Evolutionary conservation across 768 basidiomycete species (phyloP).

Genomic region (Termitomyces sp.): DNA sequence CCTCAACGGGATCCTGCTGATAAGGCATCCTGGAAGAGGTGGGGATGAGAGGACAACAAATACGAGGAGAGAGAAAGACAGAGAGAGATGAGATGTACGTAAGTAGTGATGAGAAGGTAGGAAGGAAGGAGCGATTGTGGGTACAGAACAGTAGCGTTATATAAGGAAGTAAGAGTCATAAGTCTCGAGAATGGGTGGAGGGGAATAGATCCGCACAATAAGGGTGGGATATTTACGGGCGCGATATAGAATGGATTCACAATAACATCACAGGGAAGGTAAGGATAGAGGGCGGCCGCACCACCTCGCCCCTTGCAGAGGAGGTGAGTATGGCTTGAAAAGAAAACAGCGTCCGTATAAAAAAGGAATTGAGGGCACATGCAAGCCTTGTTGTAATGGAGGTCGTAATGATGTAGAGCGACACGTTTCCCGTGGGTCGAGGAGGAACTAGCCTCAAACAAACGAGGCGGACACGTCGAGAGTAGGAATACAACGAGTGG

Average conservation of each 20-base stretch:
- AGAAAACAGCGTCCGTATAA: constrained; percentile 76
- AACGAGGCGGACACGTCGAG: constrained; percentile 7
- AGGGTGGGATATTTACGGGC: constrained; percentile 27
- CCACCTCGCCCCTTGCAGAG: constrained; percentile 6
- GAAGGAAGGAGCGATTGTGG: constrained; percentile 13
- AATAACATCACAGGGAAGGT: constrained; percentile 17
- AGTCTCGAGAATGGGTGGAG: constrained; percentile 13
- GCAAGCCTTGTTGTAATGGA: constrained; percentile 23
- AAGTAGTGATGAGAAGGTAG: constrained; percentile 15
- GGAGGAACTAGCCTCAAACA: background rate
- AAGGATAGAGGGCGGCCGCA: constrained; percentile 20
- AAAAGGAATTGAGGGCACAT: constrained; percentile 30
- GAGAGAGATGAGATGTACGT: constrained; percentile 2
- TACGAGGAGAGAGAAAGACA: constrained; percentile 18
- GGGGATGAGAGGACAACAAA: constrained; percentile 72
- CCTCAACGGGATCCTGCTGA: constrained; percentile 36
- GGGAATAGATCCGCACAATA: constrained; percentile 9
- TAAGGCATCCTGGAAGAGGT: constrained; percentile 37
- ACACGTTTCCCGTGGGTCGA: constrained; percentile 16
- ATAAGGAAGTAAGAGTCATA: constrained; percentile 15
- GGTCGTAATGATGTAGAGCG: constrained; percentile 23
- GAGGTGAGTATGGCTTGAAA: constrained; percentile 39
- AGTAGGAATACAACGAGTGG: constrained; percentile 21
- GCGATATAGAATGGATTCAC: constrained; percentile 18
- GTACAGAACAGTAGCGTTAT: constrained; percentile 3